These are phyloP conservation scores for Yamadazyma sp. DNA, from an alignment of 1,139 yeast species.

Conservation along the genomic window DNA sequence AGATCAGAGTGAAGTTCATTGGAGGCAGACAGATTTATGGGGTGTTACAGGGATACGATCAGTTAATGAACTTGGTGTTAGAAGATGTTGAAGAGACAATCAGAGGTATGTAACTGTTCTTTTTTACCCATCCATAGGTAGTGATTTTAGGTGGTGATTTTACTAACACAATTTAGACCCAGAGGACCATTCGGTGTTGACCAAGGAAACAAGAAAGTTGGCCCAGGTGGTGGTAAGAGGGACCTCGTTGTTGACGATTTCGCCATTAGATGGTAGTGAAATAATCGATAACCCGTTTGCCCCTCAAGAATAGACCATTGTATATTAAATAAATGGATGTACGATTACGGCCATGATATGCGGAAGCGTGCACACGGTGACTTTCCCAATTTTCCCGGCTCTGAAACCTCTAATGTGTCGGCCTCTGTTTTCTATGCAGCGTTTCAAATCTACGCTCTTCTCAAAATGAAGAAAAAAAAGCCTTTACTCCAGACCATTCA, in stretches of 20 bases:
- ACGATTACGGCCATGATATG: no score
- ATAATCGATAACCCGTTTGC: slow-evolving; percentile 71
- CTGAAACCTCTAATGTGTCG: no score
- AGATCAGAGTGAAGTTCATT: slow-evolving; percentile 74
- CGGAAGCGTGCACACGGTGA: no score
- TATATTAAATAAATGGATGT: not conserved
- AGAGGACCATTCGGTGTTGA: slow-evolving; percentile 52
- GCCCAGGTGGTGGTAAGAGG: slow-evolving; percentile 92
- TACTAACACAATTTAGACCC: slow-evolving; percentile 48
- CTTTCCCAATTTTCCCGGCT: no score
- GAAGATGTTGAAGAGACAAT: slow-evolving; percentile 77
- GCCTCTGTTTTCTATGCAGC: no score
- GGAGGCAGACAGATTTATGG: slow-evolving; percentile 90
- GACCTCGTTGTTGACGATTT: slow-evolving; percentile 73
- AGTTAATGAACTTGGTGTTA: slow-evolving; percentile 87
- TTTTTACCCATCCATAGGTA: no score
- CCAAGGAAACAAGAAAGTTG: slow-evolving; percentile 58
- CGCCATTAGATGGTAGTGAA: slow-evolving; percentile 84
- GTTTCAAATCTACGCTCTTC: not conserved
- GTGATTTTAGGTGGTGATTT: not conserved
- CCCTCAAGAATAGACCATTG: slow-evolving; percentile 4
- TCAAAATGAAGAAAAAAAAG: not conserved
- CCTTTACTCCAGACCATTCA: not conserved
- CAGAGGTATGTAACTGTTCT: slow-evolving; percentile 42
- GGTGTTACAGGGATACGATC: slow-evolving; percentile 82